A percentile compares a stretch with the other conserved stretches of the same genome.
Evolutionary conservation across 352 stramenopile species (phyloP).

Genomic region (Phytopythium boreale): DNA sequence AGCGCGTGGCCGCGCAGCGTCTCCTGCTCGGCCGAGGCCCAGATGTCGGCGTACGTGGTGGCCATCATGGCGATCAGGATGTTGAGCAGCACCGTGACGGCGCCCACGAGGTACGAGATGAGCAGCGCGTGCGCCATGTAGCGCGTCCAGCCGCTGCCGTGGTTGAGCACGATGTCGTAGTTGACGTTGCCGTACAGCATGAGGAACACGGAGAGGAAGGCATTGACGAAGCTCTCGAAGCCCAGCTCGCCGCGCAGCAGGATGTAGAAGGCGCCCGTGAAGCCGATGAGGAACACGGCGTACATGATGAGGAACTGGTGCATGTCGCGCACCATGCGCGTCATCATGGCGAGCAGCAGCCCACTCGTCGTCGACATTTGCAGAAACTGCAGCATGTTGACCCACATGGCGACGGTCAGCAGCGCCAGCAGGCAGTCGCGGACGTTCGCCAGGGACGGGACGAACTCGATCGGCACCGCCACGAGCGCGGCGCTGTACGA

Average conservation of each 20-base stretch:
- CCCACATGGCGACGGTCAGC: constrained; percentile 60
- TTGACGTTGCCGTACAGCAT: constrained; percentile 73
- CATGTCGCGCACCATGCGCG: constrained; percentile 66
- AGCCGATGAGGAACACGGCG: constrained; percentile 64
- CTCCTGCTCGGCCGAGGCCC: constrained; percentile 53
- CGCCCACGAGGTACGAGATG: constrained; percentile 45
- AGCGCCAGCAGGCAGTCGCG: constrained; percentile 52
- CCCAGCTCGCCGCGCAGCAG: constrained; percentile 49
- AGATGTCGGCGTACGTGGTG: constrained; percentile 55
- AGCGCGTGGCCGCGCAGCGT: constrained; percentile 51
- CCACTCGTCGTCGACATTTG: constrained; percentile 57
- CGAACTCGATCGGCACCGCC: constrained; percentile 53
- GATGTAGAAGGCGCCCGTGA: constrained; percentile 71
- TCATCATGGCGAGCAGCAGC: constrained; percentile 77
- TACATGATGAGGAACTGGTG: constrained; percentile 71
- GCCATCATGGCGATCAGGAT: constrained; percentile 78
- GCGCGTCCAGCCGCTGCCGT: constrained; percentile 35
- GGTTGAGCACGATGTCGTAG: constrained; percentile 39
- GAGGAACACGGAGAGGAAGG: constrained; percentile 72
- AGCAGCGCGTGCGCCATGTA: constrained; percentile 52
- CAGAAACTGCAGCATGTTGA: constrained; percentile 70
- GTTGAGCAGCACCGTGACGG: constrained; percentile 66
- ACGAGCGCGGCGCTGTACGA: constrained; percentile 43
- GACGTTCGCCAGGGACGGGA: constrained; percentile 20
- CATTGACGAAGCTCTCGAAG: constrained; percentile 55